These are phyloP conservation scores for Leucosporidium creatinivorum DNA, from an alignment of 768 basidiomycete species.

Conservation along the genomic window DNA sequence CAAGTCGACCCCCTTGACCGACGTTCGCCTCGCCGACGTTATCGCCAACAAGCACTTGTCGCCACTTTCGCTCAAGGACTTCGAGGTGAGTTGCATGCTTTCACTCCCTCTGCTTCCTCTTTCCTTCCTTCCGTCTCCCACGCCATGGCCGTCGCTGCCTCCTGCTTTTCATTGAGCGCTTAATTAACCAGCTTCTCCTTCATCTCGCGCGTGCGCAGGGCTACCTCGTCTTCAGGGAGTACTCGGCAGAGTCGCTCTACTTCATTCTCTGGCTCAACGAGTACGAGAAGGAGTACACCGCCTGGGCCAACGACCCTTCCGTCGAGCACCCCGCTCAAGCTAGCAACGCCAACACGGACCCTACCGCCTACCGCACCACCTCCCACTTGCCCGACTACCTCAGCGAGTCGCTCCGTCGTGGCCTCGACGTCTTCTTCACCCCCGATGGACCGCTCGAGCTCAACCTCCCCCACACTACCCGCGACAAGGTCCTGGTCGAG, in stretches of 20 bases:
- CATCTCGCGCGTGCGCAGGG: conserved; percentile 6
- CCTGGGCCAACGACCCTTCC: conserved; percentile 14
- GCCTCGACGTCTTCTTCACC: conserved; percentile 32
- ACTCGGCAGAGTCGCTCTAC: conserved; percentile 34
- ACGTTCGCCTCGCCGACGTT: conserved; percentile 28
- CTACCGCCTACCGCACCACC: conserved; percentile 15
- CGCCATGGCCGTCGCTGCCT: not conserved
- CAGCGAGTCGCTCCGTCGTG: conserved; percentile 28
- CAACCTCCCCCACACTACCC: conserved; percentile 27
- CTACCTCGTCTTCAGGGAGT: conserved; percentile 33
- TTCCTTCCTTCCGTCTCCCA: not conserved
- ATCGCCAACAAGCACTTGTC: conserved; percentile 32
- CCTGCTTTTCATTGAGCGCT: too few relatives aligned
- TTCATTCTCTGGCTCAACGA: conserved; percentile 26
- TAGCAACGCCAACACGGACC: conserved; percentile 16
- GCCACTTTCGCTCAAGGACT: conserved; percentile 31
- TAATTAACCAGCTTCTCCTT: too few relatives aligned
- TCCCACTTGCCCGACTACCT: conserved; percentile 32
- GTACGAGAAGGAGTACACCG: conserved; percentile 20
- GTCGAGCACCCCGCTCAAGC: not conserved
- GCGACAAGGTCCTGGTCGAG: conserved; percentile 29
- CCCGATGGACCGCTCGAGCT: conserved; percentile 33
- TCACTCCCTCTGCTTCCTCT: not conserved
- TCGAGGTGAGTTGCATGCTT: conserved; percentile 11
- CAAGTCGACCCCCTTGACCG: conserved; percentile 25